Conservation (phyloP, 1,139 yeast species). For the Zygoascus hellenicus region DNA sequence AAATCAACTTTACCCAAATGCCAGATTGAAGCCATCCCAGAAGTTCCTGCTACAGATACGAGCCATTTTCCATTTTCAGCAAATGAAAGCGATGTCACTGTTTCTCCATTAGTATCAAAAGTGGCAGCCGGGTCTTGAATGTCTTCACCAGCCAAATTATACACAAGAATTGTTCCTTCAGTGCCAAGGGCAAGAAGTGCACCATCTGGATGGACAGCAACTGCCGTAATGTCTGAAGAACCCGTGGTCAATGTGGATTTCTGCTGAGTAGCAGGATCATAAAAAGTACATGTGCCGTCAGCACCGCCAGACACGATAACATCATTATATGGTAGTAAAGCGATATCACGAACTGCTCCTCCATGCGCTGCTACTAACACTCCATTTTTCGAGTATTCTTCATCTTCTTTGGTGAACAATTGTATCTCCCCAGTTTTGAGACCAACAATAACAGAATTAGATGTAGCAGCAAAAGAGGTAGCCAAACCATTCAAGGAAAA, state of each 20-base stretch:
- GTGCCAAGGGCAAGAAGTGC: conserved; percentile 48
- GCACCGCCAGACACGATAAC: conserved; percentile 34
- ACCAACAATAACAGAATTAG: conserved; percentile 19
- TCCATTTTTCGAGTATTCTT: background rate
- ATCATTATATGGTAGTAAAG: conserved; percentile 37
- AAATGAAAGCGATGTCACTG: conserved; percentile 43
- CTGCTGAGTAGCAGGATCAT: conserved; percentile 21
- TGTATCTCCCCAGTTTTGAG: conserved; percentile 23
- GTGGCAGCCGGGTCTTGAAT: conserved; percentile 35
- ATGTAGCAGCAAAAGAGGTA: conserved; percentile 5
- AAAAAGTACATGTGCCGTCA: conserved; percentile 35
- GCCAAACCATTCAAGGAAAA: conserved; percentile 6
- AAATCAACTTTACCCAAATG: conserved; percentile 23
- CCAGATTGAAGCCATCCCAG: conserved; percentile 22
- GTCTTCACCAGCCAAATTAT: conserved; percentile 40
- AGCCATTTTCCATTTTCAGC: conserved; percentile 72
- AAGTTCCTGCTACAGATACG: conserved; percentile 29
- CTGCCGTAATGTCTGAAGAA: conserved; percentile 22
- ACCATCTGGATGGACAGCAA: conserved; percentile 59
- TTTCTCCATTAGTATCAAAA: conserved; percentile 23
- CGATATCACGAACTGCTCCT: background rate
- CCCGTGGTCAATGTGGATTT: conserved; percentile 1
- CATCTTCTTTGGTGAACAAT: conserved; percentile 12
- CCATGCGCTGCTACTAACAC: too few species aligned
- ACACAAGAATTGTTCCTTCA: conserved; percentile 39